A percentile compares a stretch with the other conserved stretches of the same genome.
These are phyloP conservation scores for Zymoseptoria crescenta DNA, from an alignment of 2,329 filamentous ascomycete species.

Conservation along the genomic window DNA sequence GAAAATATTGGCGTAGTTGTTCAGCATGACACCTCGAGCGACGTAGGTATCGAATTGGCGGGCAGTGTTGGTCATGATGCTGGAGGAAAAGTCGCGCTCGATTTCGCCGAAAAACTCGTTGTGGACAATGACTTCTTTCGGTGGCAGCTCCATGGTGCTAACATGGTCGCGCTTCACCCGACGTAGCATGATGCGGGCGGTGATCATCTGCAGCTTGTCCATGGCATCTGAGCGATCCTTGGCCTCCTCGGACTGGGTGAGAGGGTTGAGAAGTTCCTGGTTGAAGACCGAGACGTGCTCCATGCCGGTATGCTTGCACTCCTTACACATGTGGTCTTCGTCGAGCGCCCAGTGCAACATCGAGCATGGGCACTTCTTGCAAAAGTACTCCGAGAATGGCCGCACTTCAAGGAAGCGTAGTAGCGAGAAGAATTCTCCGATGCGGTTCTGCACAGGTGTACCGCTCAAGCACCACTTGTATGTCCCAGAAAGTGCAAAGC, in stretches of 20 bases:
- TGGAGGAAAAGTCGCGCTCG: conserved; percentile 89
- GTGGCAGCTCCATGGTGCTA: conserved; percentile 89
- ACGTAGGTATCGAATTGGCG: conserved; percentile 95
- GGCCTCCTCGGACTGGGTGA: conserved; percentile 40
- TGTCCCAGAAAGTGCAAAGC: conserved; percentile 77
- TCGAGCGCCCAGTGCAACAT: conserved; percentile 77
- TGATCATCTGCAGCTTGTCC: conserved; percentile 75
- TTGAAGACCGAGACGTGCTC: conserved; percentile 80
- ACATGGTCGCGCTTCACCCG: conserved; percentile 91
- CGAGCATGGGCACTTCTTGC: conserved; percentile 75
- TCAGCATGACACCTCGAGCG: conserved; percentile 79
- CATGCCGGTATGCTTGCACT: conserved; percentile 59
- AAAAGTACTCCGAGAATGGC: conserved; percentile 90
- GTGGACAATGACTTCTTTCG: conserved; percentile 86
- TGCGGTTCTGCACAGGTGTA: conserved; percentile 72
- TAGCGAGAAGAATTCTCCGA: conserved; percentile 37
- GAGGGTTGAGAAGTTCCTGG: conserved; percentile 84
- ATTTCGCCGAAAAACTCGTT: conserved; percentile 95
- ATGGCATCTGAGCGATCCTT: conserved; percentile 62
- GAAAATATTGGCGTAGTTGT: conserved; percentile 99
- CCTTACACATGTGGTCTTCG: conserved; percentile 59
- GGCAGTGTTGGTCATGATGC: conserved; percentile 86
- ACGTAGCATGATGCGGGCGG: conserved; percentile 89
- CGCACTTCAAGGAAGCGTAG: conserved; percentile 82
- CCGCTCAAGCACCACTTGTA: conserved; percentile 96